phyloP scores from a whole-genome alignment of 495 filamentous ascomycete species.

The Podospora pseudopauciseta region DNA sequence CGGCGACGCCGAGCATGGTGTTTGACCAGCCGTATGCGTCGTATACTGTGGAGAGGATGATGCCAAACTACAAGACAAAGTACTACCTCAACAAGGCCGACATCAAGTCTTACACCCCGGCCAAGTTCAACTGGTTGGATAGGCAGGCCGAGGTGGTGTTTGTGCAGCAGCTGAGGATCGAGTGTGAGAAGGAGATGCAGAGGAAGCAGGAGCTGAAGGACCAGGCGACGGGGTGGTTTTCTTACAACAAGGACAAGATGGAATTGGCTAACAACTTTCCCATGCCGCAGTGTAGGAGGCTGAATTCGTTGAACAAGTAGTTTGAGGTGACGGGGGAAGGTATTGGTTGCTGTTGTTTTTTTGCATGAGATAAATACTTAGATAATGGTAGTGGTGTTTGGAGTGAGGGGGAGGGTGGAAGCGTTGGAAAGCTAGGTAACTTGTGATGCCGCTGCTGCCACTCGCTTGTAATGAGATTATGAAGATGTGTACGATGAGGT shows the following conservation, averaged over 20 bases:
- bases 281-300: constrained; percentile 39
- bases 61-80: constrained; percentile 63
- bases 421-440: neutral
- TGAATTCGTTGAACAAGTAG: constrained; percentile 22
- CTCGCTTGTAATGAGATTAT: neutral
- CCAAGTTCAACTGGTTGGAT: constrained; percentile 71
- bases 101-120: constrained; percentile 60
- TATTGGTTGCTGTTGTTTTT: neutral
- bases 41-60: constrained; percentile 69
- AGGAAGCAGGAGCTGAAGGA: constrained; percentile 63
- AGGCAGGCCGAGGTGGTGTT: constrained; percentile 69
- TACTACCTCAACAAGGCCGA: constrained; percentile 84
- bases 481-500: neutral
- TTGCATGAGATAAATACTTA: neutral
- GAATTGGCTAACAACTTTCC: constrained; percentile 39
- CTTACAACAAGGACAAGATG: constrained; percentile 73
- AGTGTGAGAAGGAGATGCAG: constrained; percentile 69
- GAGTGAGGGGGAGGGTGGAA: neutral
- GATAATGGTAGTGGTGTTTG: neutral
- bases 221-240: constrained; percentile 87
- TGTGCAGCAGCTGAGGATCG: constrained; percentile 57
- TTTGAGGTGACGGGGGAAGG: neutral
- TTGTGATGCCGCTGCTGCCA: neutral
- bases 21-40: constrained; percentile 66
- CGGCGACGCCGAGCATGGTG: constrained; percentile 63